These are phyloP conservation scores for Carex kokanica DNA, from an alignment of 176 grass and related monocot genomes.

Conservation along the genomic window DNA sequence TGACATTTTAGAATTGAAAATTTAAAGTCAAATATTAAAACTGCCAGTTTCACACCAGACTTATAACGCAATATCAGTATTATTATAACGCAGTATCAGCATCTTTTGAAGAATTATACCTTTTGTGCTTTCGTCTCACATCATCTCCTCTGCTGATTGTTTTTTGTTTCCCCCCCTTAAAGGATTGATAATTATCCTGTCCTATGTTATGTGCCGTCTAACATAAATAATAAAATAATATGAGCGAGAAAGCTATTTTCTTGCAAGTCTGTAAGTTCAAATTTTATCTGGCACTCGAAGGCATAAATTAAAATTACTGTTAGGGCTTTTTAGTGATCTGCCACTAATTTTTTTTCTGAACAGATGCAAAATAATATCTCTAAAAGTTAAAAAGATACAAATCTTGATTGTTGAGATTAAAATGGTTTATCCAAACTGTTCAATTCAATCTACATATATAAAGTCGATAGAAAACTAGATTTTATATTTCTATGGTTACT, in stretches of 20 bases:
- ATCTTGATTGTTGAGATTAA: neutral
- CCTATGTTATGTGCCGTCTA: too few relatives aligned
- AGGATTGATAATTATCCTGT: neutral
- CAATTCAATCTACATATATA: too few relatives aligned
- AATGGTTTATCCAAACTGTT: neutral
- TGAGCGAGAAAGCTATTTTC: too few relatives aligned
- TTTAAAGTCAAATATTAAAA: neutral
- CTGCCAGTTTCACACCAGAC: neutral
- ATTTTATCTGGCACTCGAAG: too few relatives aligned
- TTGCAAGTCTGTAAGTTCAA: too few relatives aligned
- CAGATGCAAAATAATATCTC: neutral
- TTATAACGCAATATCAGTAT: neutral
- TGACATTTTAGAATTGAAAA: neutral
- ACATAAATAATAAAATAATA: too few relatives aligned
- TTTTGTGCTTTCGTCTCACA: neutral
- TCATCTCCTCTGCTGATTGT: neutral
- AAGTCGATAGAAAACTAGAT: neutral
- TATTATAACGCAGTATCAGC: neutral
- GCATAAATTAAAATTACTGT: too few relatives aligned
- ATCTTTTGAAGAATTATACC: conserved; percentile 13
- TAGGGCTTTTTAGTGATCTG: too few relatives aligned
- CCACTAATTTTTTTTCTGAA: too few relatives aligned
- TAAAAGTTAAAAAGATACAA: neutral
- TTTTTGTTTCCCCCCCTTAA: neutral
- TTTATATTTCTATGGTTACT: neutral